phyloP scores from a whole-genome alignment of 2,329 filamentous ascomycete species.

The Monosporascus sp. region DNA sequence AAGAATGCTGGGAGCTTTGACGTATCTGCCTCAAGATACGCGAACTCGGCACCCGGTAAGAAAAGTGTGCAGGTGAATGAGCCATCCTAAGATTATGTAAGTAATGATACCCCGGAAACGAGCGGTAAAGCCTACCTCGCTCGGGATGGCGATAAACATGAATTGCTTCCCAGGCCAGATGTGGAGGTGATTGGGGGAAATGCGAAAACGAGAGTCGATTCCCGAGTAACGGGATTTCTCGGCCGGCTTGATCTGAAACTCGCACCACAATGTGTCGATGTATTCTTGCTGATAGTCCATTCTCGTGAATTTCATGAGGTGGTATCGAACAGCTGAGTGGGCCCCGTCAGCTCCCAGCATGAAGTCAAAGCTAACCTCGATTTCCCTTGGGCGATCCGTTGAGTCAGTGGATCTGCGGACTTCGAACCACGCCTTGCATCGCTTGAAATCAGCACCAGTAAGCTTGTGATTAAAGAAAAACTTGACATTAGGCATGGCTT shows the following conservation, averaged over 20 bases:
- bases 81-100: slow-evolving; percentile 56
- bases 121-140: slow-evolving; percentile 38
- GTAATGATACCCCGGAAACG: neutral
- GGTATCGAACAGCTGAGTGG: slow-evolving; percentile 83
- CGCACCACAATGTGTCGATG: slow-evolving; percentile 95
- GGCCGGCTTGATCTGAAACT: slow-evolving; percentile 72
- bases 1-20: slow-evolving; percentile 66
- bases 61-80: slow-evolving; percentile 96
- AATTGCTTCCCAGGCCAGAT: slow-evolving; percentile 94
- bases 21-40: slow-evolving; percentile 58
- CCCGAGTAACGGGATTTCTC: slow-evolving; percentile 21
- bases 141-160: slow-evolving; percentile 98
- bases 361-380: slow-evolving; percentile 83
- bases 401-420: slow-evolving; percentile 31
- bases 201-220: slow-evolving; percentile 54
- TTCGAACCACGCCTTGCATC: slow-evolving; percentile 85
- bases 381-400: slow-evolving; percentile 54
- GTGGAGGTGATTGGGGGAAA: slow-evolving; percentile 89
- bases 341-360: slow-evolving; percentile 94
- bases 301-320: slow-evolving; percentile 90
- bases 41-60: slow-evolving; percentile 66
- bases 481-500: slow-evolving; percentile 80
- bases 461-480: slow-evolving; percentile 93
- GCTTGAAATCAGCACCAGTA: slow-evolving; percentile 78
- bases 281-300: slow-evolving; percentile 94